Evolutionary conservation across 1,284 basidiomycete genomes (phyloP).

Genomic region (Golubevia sp.): DNA sequence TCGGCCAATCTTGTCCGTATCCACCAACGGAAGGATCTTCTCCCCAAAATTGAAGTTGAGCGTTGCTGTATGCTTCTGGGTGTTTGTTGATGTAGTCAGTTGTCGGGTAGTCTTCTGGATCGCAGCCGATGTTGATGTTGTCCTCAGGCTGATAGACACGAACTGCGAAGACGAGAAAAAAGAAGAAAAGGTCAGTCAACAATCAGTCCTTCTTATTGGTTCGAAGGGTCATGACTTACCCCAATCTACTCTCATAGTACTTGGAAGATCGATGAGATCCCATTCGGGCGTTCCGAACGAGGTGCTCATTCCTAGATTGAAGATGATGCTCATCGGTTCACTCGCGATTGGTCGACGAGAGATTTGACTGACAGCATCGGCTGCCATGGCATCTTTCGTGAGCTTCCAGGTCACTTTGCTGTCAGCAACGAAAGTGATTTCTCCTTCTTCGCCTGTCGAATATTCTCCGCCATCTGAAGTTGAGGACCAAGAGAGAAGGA

Average conservation of each 20-base stretch:
- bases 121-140: constrained; percentile 42
- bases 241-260: too few species aligned
- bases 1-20: too few species aligned
- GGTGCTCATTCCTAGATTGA: constrained; percentile 38
- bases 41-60: constrained; percentile 42
- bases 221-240: too few species aligned
- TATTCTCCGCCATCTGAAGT: constrained; percentile 15
- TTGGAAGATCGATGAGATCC: constrained; percentile 1
- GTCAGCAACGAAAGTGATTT: constrained; percentile 21
- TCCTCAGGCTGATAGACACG: constrained; percentile 44
- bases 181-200: too few species aligned
- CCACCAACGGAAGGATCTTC: background rate
- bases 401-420: background rate
- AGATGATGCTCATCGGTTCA: constrained; percentile 16
- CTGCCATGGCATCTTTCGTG: background rate
- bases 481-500: constrained; percentile 29
- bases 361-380: background rate
- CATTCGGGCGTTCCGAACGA: constrained; percentile 4
- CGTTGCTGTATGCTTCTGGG: constrained; percentile 2
- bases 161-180: constrained; percentile 16
- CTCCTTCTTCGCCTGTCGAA: constrained; percentile 29
- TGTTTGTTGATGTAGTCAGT: background rate
- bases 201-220: too few species aligned
- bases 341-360: background rate
- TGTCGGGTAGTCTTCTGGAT: constrained; percentile 13